phyloP scores from a whole-genome alignment of 106 monocot species.

The Platanthera guangdongensis region DNA sequence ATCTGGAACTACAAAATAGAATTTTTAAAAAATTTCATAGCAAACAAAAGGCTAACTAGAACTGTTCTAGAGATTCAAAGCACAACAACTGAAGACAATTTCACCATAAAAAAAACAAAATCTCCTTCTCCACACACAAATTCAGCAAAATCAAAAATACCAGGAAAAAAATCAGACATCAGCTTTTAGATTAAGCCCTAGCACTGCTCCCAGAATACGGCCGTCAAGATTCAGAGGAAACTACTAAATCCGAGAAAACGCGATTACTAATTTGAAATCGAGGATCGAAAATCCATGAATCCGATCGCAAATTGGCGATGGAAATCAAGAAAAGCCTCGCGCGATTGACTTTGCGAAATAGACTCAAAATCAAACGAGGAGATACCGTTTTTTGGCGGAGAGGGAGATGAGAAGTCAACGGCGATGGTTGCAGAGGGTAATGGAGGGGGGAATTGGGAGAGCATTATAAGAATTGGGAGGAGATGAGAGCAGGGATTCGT shows the following conservation, averaged over 20 bases:
- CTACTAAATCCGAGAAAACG: background rate
- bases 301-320: background rate
- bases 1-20: background rate
- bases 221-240: background rate
- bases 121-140: too few species aligned
- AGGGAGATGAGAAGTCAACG: background rate
- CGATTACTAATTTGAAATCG: background rate
- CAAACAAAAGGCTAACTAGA: too few species aligned
- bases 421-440: background rate
- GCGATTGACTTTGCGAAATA: background rate
- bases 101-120: too few species aligned
- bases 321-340: background rate
- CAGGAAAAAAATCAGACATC: too few species aligned
- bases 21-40: background rate
- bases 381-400: background rate
- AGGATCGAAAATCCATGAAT: background rate
- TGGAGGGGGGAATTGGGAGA: background rate
- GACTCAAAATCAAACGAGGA: background rate
- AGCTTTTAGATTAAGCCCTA: too few species aligned
- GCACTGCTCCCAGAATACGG: background rate
- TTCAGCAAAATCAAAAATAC: background rate
- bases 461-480: too few species aligned
- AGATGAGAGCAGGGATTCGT: background rate
- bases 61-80: too few species aligned
- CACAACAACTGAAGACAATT: background rate